phyloP scores from a whole-genome alignment of 352 stramenopile species.

The Pythium dissimile region DNA sequence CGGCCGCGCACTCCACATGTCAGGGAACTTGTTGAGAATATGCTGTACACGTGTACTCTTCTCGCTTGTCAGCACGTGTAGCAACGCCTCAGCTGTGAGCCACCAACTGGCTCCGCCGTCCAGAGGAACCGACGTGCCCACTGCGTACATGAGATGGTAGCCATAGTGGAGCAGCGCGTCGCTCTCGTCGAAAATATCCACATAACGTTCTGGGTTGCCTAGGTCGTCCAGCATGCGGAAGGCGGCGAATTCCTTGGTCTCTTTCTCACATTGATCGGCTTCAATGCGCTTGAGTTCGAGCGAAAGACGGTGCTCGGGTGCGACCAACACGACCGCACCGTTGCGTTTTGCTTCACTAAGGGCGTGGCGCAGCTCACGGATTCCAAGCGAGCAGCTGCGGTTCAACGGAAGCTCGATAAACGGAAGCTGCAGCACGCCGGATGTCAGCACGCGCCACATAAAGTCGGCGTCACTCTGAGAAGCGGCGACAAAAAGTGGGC shows the following conservation, averaged over 20 bases:
- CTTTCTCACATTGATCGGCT: constrained; percentile 2
- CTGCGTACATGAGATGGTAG: constrained; percentile 88
- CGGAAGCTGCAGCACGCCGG: constrained; percentile 29
- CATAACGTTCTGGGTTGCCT: constrained; percentile 47
- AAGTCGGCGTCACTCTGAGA: constrained; percentile 58
- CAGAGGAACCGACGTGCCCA: constrained; percentile 45
- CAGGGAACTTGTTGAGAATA: constrained; percentile 34
- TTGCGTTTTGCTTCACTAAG: constrained; percentile 31
- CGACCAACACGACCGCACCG: constrained; percentile 59
- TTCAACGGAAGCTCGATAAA: constrained; percentile 68
- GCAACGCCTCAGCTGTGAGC: constrained; percentile 42
- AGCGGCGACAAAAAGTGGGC: constrained; percentile 55
- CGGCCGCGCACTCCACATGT: constrained; percentile 25
- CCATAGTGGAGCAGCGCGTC: constrained; percentile 85
- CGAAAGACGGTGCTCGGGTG: constrained; percentile 86
- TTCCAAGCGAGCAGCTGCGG: constrained; percentile 39
- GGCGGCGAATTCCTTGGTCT: too few species aligned
- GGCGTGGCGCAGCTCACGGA: constrained; percentile 26
- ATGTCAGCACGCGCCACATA: constrained; percentile 52
- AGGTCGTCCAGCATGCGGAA: constrained; percentile 40
- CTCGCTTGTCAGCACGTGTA: constrained; percentile 21
- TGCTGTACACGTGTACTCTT: constrained; percentile 16
- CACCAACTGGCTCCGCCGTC: constrained; percentile 44
- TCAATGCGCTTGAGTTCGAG: constrained; percentile 80
- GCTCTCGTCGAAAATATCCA: constrained; percentile 86